Evolutionary conservation across 225 moss, liverwort and hornwort genomes (phyloP).

Genomic region (Pseudisothecium myosuroides): DNA sequence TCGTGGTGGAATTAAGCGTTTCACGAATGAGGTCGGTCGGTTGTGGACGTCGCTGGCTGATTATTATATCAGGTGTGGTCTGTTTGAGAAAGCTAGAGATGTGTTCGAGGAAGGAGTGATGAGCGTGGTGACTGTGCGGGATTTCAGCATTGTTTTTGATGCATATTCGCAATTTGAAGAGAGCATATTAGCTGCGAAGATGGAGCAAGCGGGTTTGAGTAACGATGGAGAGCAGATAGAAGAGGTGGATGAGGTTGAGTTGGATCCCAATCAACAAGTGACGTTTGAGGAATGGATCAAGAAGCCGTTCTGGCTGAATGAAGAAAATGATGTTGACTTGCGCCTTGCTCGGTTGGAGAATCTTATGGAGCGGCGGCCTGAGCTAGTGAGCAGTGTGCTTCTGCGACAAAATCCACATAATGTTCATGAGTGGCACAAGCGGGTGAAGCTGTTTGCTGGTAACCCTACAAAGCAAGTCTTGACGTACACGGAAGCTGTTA

Average conservation of each 20-base stretch:
- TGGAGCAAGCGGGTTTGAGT: conserved; percentile 46
- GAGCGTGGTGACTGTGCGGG: conserved; percentile 79
- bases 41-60: conserved; percentile 97
- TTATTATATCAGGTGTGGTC: conserved; percentile 68
- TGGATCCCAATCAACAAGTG: conserved; percentile 6
- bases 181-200: conserved; percentile 70
- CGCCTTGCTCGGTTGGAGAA: conserved; percentile 86
- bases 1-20: conserved; percentile 81
- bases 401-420: conserved; percentile 95
- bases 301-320: conserved; percentile 60
- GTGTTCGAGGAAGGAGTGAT: conserved; percentile 89
- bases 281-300: conserved; percentile 37
- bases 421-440: conserved; percentile 99
- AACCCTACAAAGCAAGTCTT: conserved; percentile 73
- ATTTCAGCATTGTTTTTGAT: conserved; percentile 91
- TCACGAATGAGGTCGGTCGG: conserved; percentile 92
- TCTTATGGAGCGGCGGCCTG: conserved; percentile 82
- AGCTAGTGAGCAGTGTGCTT: conserved; percentile 88
- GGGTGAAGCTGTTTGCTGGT: conserved; percentile 76
- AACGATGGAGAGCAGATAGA: conserved; percentile 18
- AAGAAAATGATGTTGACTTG: conserved; percentile 77
- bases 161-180: conserved; percentile 91
- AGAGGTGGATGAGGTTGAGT: conserved; percentile 16
- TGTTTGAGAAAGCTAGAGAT: conserved; percentile 93
- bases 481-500: conserved; percentile 85